Base-by-base conservation (phyloP, 2,329 filamentous ascomycete species). In the Pseudogymnoascus sp. region DNA sequence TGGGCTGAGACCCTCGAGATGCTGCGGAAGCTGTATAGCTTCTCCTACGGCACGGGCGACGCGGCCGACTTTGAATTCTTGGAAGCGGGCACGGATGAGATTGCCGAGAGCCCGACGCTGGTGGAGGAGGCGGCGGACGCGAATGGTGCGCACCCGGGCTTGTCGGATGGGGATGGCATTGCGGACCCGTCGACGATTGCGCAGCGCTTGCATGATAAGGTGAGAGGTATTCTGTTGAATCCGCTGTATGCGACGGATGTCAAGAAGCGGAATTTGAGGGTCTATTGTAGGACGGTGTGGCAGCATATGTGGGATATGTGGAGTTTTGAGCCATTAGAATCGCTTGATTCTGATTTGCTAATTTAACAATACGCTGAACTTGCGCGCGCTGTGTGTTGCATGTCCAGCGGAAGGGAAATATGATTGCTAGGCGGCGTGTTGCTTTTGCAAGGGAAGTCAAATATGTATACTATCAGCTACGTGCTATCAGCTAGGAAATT, bases 11-110 rank as follows among this genome's bases (percentile, higher is more conserved):
- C 44, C 1, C 62, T 63, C 1, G 62, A 38, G 29, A 64, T 64
- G 60, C 19, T 64, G n/a, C 62, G 62, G 31, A 64, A 64, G 13
- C 53, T 64, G 29, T 64, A 64, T 44, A 62, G 37, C n/a, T 64
- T 46, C 13, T 63, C 63, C 11, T 64, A 64, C 15, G 63, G 63
- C n/a, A 63, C 37, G n/a, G 63, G 17, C 3, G 35, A 38, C 33
- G n/a, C n/a, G 9, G 23, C 61, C 6, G 63, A 64, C 31, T 35
- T 64, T 11, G 60, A 64, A 9, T 46, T 38, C 9, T 64, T 46
- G 63, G 63, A 64, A 15, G 44, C 53, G 26, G 63, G 63, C n/a
- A 46, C 19, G 9, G 61, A 64, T 21, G 44, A 63, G 35, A 13
- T 23, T 21, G 19, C 23, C 10, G n/a, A 56, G 6, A 56, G 50